A percentile compares a stretch with the other conserved stretches of the same genome.
phyloP scores from a whole-genome alignment of 1,284 basidiomycete species.

The Heterobasidion occidentale region DNA sequence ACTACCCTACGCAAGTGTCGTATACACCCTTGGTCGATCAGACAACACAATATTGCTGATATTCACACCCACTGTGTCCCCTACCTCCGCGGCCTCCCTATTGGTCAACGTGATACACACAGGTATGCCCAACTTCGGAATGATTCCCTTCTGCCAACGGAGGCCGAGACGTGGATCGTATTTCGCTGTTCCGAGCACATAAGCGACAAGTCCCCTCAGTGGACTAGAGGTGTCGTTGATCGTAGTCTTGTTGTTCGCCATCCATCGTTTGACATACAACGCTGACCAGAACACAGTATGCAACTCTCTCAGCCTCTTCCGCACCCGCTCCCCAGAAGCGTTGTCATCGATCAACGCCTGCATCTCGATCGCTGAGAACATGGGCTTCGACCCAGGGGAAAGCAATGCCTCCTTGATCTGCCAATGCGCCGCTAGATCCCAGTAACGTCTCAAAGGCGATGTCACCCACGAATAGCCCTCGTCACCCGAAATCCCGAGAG shows the following conservation, averaged over 20 bases:
- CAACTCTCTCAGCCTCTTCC: conserved; percentile 22
- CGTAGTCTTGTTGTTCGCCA: conserved; percentile 11
- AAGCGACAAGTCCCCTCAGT: not conserved
- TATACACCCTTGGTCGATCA: too few species aligned
- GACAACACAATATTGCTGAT: too few species aligned
- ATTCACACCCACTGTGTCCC: not conserved
- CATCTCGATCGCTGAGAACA: conserved; percentile 37
- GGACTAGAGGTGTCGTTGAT: not conserved
- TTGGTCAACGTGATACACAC: not conserved
- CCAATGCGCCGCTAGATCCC: conserved; percentile 87
- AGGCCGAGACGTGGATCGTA: not conserved
- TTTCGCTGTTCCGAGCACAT: not conserved
- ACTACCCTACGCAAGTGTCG: too few species aligned
- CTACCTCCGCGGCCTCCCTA: not conserved
- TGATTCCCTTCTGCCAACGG: not conserved
- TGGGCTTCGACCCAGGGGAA: conserved; percentile 15
- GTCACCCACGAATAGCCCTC: conserved; percentile 84
- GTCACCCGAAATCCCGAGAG: conserved; percentile 60
- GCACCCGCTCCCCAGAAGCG: conserved; percentile 18
- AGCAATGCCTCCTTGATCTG: conserved; percentile 84
- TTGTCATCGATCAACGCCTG: conserved; percentile 15
- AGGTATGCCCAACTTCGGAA: not conserved
- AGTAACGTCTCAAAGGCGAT: conserved; percentile 81
- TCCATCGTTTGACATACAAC: conserved; percentile 23
- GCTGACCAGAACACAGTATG: conserved; percentile 25